Conservation (phyloP, 2,329 filamentous ascomycete genomes). For the Coniochaeta pulveracea region DNA sequence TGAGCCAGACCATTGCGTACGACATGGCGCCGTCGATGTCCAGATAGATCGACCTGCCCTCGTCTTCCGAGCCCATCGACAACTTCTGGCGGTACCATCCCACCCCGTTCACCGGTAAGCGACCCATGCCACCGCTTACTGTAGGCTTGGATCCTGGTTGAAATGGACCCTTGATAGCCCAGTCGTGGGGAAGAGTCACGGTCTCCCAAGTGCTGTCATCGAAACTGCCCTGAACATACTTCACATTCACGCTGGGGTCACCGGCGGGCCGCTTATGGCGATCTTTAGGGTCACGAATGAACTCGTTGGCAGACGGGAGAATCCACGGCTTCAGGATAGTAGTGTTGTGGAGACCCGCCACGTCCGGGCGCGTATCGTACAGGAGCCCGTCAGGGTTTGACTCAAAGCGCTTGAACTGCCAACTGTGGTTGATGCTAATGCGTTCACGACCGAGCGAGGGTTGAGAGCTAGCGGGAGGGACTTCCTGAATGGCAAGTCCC, state of each 20-base stretch:
- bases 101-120: conserved; percentile 37
- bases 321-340: background rate
- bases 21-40: conserved; percentile 41
- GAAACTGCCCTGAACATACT: conserved; percentile 17
- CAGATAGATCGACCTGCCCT: conserved; percentile 27
- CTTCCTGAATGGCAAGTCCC: background rate
- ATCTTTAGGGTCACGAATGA: background rate
- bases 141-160: conserved; percentile 13
- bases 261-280: conserved; percentile 8
- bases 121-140: conserved; percentile 26
- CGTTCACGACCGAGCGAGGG: conserved; percentile 15
- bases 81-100: conserved; percentile 39
- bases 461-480: background rate
- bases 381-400: conserved; percentile 21
- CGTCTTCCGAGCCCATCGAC: conserved; percentile 17
- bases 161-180: conserved; percentile 36
- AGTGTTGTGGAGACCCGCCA: background rate
- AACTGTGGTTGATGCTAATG: conserved; percentile 19
- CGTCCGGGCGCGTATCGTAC: no score
- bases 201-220: conserved; percentile 28
- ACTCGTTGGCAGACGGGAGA: background rate
- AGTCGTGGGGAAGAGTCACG: conserved; percentile 35
- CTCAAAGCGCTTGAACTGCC: conserved; percentile 22
- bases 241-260: conserved; percentile 11
- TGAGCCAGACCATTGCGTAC: conserved; percentile 38